Evolutionary conservation across 345 rosid species (phyloP).

Genomic region (Cardiospermum halicacabum): DNA sequence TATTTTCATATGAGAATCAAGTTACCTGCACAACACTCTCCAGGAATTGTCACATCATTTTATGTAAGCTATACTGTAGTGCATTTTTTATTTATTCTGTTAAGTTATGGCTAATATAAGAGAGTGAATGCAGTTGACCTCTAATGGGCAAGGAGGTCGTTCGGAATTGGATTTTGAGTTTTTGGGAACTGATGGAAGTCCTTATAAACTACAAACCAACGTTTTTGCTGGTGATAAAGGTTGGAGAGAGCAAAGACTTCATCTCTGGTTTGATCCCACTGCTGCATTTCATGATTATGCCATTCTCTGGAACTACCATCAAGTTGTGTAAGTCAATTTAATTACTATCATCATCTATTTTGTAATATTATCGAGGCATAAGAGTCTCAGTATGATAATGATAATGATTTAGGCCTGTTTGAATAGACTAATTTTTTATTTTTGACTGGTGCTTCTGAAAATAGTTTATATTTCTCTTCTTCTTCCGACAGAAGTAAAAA

Average conservation of each 20-base stretch:
- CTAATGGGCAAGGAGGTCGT: constrained; percentile 45
- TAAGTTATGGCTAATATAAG: too few species aligned
- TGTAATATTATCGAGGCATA: too few species aligned
- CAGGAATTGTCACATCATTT: constrained; percentile 62
- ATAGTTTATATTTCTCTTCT: too few species aligned
- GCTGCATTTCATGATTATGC: constrained; percentile 48
- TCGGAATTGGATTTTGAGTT: constrained; percentile 81
- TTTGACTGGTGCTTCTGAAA: too few species aligned
- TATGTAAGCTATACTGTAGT: constrained; percentile 33
- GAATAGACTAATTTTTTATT: too few species aligned
- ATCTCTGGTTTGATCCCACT: constrained; percentile 68
- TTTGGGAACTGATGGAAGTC: constrained; percentile 59
- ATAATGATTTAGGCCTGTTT: too few species aligned
- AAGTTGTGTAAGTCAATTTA: constrained; percentile 50
- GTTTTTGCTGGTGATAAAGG: constrained; percentile 50
- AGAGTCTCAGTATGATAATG: too few species aligned
- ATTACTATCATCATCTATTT: not conserved
- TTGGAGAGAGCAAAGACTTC: constrained; percentile 48
- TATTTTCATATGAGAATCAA: constrained; percentile 44
- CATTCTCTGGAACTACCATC: constrained; percentile 69
- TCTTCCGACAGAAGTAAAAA: too few species aligned
- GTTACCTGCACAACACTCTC: constrained; percentile 45
- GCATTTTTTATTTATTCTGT: too few species aligned
- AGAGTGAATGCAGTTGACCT: constrained; percentile 35
- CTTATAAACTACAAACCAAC: constrained; percentile 52